Base-by-base conservation (phyloP, 78 protist genomes). In the Ministeria vibrans region DNA sequence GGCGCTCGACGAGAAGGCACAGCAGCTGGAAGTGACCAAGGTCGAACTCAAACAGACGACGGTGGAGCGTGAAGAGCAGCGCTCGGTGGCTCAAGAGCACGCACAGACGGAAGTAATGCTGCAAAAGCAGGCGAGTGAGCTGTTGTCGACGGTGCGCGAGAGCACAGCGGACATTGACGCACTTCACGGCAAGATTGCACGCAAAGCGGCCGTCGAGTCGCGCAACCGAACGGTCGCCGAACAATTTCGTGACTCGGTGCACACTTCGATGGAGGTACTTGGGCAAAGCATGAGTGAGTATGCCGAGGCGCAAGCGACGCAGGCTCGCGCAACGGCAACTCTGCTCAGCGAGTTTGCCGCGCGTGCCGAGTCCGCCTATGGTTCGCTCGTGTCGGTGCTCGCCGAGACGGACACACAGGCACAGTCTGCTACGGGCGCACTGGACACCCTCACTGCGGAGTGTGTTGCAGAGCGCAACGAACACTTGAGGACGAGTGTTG, bases 171-270 rank as follows among this genome's bases (percentile, higher is more conserved):
- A 73, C 78, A 28, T 34, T 22, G 13, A 27, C 28, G 78, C 38
- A 2, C 78, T 73, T 7, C 63, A 51, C 34, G 59, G 38, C 32
- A 73, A 73, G 78, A 15, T 73, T 18, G 64, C 2, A 1, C 78
- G 78, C 78, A 73, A 73, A 62, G 59, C 78, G 15, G 28, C 5
- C 64, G 78, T 73, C 39, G 63, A 73, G 41, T 2, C 59, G 34
- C 30, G 5, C 39, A 73, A 73, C 78, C 30, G 6, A 3, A 73
- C 34, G 36, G 1, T 15, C 49, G 20, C 38, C 25, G 38, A 42
- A 34, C 32, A 20, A 25, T 42, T 71, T 20, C 66, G n/a, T 5
- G 66, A 27, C 9, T 20, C 15, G 11, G 66, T 59, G 30, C 55
- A 13, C 55, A 13, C 55, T 13, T 46, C 55, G 7, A 13, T 13